These are phyloP conservation scores for Myriosclerotinia curreyana DNA, from an alignment of 2,329 filamentous ascomycete genomes.

Conservation along the genomic window DNA sequence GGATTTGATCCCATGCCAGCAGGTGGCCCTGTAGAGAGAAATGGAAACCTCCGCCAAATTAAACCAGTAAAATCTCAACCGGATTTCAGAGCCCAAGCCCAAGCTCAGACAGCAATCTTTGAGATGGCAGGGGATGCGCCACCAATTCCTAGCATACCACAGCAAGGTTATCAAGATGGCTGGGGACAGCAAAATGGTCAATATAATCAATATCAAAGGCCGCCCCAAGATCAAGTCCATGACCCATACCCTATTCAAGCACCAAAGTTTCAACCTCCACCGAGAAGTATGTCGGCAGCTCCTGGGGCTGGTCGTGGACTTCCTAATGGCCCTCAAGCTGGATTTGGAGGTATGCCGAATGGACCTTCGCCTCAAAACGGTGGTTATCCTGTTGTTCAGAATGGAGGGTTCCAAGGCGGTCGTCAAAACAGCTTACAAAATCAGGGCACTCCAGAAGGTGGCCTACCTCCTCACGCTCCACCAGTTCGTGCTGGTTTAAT, in stretches of 20 bases:
- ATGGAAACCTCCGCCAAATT: constrained; percentile 43
- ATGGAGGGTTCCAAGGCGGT: constrained; percentile 23
- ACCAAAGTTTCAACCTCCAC: constrained; percentile 34
- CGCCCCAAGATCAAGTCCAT: constrained; percentile 27
- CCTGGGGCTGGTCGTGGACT: constrained; percentile 27
- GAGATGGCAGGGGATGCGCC: constrained; percentile 67
- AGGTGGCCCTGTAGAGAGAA: constrained; percentile 40
- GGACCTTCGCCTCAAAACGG: constrained; percentile 26
- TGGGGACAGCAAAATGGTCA: constrained; percentile 33
- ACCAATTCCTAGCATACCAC: constrained; percentile 47
- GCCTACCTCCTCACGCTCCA: constrained; percentile 58
- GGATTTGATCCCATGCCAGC: background rate
- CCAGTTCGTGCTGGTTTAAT: constrained; percentile 63
- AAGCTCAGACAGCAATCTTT: constrained; percentile 66
- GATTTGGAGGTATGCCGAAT: constrained; percentile 26
- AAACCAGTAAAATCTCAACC: constrained; percentile 65
- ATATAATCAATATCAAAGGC: constrained; percentile 27
- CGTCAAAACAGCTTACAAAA: constrained; percentile 31
- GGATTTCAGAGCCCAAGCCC: constrained; percentile 50
- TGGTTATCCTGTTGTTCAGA: constrained; percentile 24
- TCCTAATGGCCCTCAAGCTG: constrained; percentile 26
- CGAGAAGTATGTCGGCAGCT: constrained; percentile 35
- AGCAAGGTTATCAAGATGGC: constrained; percentile 30
- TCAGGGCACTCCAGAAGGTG: constrained; percentile 36
- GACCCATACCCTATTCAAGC: constrained; percentile 27